These are phyloP conservation scores for Botryococcus braunii DNA, from an alignment of 163 green algal species.

Conservation along the genomic window DNA sequence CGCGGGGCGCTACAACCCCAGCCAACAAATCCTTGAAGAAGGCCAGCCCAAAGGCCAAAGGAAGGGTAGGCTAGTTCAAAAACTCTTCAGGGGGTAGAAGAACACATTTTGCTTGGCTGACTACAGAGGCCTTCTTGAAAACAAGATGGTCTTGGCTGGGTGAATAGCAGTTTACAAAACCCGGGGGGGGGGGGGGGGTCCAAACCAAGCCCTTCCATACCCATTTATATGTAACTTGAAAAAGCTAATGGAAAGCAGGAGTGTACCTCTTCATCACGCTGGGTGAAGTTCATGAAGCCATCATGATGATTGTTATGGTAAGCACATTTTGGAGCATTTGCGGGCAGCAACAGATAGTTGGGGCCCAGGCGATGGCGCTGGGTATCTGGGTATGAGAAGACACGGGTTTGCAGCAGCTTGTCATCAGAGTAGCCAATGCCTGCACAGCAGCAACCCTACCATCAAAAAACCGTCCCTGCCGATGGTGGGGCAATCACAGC, in stretches of 20 bases:
- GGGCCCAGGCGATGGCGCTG: conserved; percentile 79
- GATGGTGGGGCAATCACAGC: too few relatives aligned
- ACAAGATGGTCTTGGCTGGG: neutral
- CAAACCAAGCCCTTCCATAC: neutral
- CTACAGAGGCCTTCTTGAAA: neutral
- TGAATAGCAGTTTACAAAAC: neutral
- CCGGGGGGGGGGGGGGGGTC: neutral
- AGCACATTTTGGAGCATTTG: conserved; percentile 82
- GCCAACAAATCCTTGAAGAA: too few relatives aligned
- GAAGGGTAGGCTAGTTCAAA: too few relatives aligned
- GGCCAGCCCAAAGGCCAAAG: too few relatives aligned
- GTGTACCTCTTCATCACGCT: conserved; percentile 70
- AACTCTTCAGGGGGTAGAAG: neutral
- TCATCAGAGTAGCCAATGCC: conserved; percentile 89
- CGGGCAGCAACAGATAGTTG: conserved; percentile 92
- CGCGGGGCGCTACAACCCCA: too few relatives aligned
- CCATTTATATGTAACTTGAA: neutral
- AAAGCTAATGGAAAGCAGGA: neutral
- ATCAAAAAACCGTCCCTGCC: too few relatives aligned
- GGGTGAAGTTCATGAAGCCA: conserved; percentile 93
- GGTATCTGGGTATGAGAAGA: conserved; percentile 86
- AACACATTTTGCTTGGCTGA: neutral
- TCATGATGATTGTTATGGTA: conserved; percentile 98
- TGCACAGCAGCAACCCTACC: too few relatives aligned
- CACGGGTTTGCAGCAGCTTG: conserved; percentile 91